Base-by-base conservation (phyloP, 1,139 yeast species). In the Kurtzmaniella quercitrusa region DNA sequence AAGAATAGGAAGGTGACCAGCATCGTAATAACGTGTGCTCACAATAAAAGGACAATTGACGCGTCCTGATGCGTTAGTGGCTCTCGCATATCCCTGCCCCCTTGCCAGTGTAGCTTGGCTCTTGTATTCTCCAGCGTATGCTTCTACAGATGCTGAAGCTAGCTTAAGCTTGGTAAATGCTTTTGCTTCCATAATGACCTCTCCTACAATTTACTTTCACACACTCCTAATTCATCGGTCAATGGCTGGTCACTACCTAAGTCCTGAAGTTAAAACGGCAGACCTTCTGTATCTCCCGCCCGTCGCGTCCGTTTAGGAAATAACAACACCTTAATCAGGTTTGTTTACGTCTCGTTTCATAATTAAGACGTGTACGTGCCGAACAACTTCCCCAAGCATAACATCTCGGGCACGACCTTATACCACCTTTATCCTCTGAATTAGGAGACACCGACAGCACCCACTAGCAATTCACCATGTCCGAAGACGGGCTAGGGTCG, bases 301-400 rank as follows among this genome's bases (percentile, higher is more conserved):
- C 27, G 12, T 18, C 38, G 38, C 38, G 38, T 36, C 38, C n/a
- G 4, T 19, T 34, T 17, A 19, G 24, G 37, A 38, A 25, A 17
- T n/a, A 29, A 9, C 8, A 17, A 31, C 40, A 21, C 37, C 39
- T 39, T 33, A 29, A 38, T 42, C 36, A 38, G 41, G 44, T 33
- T 42, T 42, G 44, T 42, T 42, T 42, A 42, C 41, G 39, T 42
- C 27, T 34, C 19, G 38, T 11, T 36, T 33, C 12, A 21, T 11
- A 27, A 21, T n/a, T 12, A 38, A 41, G 44, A 41, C 44, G 44
- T 38, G 44, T 34, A 39, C 41, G 44, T 19, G 38, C 38, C 15
- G n/a, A 11, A 4, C 17, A 16, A 27, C 4, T n/a, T 4, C 11
- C 7, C 27, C 11, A 11, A 11, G 27, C 27, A 23, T 23, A 23